Conservation (phyloP, 2,329 filamentous ascomycete genomes). For the Epichloe brachyelytri region DNA sequence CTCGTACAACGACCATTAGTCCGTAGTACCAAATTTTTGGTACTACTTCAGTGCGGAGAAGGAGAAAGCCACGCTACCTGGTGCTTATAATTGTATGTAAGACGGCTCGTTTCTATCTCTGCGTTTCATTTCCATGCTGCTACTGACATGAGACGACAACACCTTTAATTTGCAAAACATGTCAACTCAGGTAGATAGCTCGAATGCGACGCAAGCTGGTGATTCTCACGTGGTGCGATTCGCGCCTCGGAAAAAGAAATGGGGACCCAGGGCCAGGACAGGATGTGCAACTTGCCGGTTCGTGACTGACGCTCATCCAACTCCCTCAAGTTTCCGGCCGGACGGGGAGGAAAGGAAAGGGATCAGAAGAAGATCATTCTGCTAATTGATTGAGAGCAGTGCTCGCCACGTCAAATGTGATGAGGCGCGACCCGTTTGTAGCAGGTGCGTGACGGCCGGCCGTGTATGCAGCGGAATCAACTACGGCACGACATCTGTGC, state of each 20-base stretch:
- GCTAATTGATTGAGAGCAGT: background rate
- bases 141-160: background rate
- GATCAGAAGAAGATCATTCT: background rate
- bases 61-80: background rate
- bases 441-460: background rate
- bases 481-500: background rate
- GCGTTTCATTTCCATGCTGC: background rate
- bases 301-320: background rate
- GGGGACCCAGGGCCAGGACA: background rate
- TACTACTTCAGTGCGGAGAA: too few species aligned
- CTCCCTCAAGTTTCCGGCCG: background rate
- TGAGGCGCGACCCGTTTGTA: background rate
- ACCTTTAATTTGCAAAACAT: background rate
- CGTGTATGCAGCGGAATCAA: background rate
- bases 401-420: background rate
- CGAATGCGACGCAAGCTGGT: background rate
- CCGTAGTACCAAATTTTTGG: too few species aligned
- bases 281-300: background rate
- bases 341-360: background rate
- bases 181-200: background rate
- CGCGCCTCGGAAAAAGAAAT: background rate
- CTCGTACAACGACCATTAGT: background rate
- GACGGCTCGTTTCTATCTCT: background rate
- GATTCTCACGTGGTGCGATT: background rate
- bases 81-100: background rate